Conservation (phyloP, 441 rosid genomes). For the Iberis amara region DNA sequence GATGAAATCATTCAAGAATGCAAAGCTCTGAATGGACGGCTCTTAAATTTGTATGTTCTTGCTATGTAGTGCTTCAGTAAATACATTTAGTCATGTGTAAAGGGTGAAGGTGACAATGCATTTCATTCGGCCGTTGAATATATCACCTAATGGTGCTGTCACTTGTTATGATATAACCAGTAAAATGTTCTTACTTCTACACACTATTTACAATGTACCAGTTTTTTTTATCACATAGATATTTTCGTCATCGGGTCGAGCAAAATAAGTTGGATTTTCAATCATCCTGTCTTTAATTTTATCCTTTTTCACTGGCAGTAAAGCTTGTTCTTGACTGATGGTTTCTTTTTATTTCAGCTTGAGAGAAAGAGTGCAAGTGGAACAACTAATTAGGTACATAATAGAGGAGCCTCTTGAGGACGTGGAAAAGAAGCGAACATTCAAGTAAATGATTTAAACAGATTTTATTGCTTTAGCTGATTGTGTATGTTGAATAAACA, state of each 20-base stretch:
- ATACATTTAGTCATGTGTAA: too few species aligned
- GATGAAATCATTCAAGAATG: slow-evolving; percentile 98
- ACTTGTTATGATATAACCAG: not conserved
- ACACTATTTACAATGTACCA: not conserved
- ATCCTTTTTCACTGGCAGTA: slow-evolving; percentile 11
- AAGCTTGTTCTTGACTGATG: not conserved
- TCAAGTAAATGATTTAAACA: slow-evolving; percentile 44
- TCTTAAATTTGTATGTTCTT: slow-evolving; percentile 64
- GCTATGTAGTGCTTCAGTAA: slow-evolving; percentile 11
- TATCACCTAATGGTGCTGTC: too few species aligned
- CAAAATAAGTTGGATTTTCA: too few species aligned
- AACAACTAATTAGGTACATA: slow-evolving; percentile 56
- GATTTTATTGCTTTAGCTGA: not conserved
- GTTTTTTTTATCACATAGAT: not conserved
- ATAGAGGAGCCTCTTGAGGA: slow-evolving; percentile 61
- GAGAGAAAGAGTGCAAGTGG: slow-evolving; percentile 61
- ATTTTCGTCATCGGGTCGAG: not conserved
- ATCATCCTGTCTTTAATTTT: too few species aligned
- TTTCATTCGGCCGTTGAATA: too few species aligned
- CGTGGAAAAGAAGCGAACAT: slow-evolving; percentile 48
- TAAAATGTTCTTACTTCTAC: not conserved
- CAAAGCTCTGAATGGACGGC: slow-evolving; percentile 84
- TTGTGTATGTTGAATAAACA: slow-evolving; percentile 20
- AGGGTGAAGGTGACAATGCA: too few species aligned
- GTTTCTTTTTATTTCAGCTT: slow-evolving; percentile 37